Conservation (phyloP, 1,284 basidiomycete species). For the Anthracocystis panici-leucophaei region DNA sequence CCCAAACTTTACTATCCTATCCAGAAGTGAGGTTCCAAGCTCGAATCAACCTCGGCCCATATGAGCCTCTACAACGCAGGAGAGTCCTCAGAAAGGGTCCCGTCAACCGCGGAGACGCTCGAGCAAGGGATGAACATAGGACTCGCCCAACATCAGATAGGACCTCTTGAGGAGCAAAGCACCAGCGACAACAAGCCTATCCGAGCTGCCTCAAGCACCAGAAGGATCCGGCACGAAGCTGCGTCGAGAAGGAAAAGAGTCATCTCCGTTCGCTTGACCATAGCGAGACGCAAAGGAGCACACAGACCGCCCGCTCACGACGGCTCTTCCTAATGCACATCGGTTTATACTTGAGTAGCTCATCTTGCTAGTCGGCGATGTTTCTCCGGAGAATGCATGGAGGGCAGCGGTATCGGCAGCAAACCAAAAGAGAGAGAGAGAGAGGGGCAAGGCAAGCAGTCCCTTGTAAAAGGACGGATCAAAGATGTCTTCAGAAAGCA, state of each 20-base stretch:
- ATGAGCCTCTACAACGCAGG: slow-evolving; percentile 46
- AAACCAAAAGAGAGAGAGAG: slow-evolving; percentile 10
- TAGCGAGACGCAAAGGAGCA: slow-evolving; percentile 51
- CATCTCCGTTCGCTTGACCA: slow-evolving; percentile 41
- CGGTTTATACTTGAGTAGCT: slow-evolving; percentile 63
- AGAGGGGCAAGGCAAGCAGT: slow-evolving; percentile 12
- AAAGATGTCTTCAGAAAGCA: slow-evolving; percentile 30
- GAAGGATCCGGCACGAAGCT: slow-evolving; percentile 27
- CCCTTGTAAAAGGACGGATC: slow-evolving; percentile 16
- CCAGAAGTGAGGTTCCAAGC: slow-evolving; percentile 49
- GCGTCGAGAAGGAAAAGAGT: slow-evolving; percentile 6
- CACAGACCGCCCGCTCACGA: slow-evolving; percentile 67
- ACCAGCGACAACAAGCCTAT: slow-evolving; percentile 24
- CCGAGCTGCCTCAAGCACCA: slow-evolving; percentile 35
- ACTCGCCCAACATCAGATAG: slow-evolving; percentile 42
- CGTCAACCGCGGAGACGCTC: slow-evolving; percentile 49
- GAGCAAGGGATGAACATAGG: slow-evolving; percentile 54
- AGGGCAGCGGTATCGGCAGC: slow-evolving; percentile 6
- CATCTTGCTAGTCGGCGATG: slow-evolving; percentile 57
- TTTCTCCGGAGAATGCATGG: slow-evolving; percentile 2
- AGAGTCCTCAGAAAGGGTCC: slow-evolving; percentile 35
- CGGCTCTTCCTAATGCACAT: slow-evolving; percentile 69
- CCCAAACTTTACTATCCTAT: slow-evolving; percentile 47
- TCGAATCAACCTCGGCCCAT: slow-evolving; percentile 42
- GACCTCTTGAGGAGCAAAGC: slow-evolving; percentile 39